phyloP scores from a whole-genome alignment of 2,329 filamentous ascomycete species.

The Moelleriella libera region DNA sequence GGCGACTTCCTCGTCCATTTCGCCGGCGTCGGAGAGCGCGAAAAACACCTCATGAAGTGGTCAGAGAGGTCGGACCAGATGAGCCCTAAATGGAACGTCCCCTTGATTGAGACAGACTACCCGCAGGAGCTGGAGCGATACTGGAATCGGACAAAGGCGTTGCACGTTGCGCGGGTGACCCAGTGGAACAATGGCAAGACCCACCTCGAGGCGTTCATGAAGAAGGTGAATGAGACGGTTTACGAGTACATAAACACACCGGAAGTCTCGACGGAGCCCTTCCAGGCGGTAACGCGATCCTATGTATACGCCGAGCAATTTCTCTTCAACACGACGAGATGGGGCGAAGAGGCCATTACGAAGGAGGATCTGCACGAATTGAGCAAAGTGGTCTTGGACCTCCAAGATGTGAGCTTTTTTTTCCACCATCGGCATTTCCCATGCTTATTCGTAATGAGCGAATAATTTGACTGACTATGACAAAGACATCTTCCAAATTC shows the following conservation, averaged over 20 bases:
- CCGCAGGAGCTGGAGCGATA: not conserved
- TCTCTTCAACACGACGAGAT: not conserved
- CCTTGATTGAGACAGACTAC: not conserved
- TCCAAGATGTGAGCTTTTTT: conserved; percentile 1
- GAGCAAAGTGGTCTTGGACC: not conserved
- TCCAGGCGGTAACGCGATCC: not conserved
- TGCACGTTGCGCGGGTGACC: not conserved
- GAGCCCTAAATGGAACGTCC: conserved; percentile 1
- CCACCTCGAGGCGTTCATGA: not conserved
- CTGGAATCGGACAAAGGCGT: conserved; percentile 2
- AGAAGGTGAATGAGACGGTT: not conserved
- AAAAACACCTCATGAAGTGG: conserved; percentile 1
- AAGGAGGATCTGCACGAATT: conserved; percentile 1
- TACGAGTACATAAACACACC: not conserved
- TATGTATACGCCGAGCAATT: not conserved
- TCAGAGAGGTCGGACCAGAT: conserved; percentile 1
- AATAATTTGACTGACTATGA: no score
- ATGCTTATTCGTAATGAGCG: no score
- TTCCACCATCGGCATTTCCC: no score
- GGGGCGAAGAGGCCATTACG: not conserved
- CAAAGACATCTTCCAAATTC: not conserved
- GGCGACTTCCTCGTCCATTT: conserved; percentile 10
- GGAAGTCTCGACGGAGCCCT: not conserved
- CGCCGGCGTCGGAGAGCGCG: conserved; percentile 3
- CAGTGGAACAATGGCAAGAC: conserved; percentile 1